Evolutionary conservation across 768 basidiomycete species (phyloP).

Genomic region (Cubamyces lactineus): DNA sequence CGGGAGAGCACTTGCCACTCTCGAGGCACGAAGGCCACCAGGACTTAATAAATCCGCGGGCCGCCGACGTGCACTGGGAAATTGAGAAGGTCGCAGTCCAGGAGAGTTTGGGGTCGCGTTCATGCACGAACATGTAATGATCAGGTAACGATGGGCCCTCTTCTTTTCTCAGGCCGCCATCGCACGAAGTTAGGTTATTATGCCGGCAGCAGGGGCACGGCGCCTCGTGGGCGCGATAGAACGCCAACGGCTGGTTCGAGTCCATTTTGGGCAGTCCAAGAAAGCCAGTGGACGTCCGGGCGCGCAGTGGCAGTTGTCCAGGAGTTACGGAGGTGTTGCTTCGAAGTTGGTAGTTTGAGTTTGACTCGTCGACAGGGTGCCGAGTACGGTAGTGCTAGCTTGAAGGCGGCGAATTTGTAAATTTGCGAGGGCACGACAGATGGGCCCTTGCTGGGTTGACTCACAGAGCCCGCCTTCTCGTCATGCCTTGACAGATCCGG

Average conservation of each 20-base stretch:
- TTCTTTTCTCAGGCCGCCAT: neutral
- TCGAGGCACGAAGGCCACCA: neutral
- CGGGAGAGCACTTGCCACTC: conserved; percentile 3
- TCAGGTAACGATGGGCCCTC: neutral
- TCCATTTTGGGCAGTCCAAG: no score
- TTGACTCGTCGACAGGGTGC: no score
- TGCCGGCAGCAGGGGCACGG: neutral
- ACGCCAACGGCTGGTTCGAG: neutral
- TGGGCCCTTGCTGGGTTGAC: no score
- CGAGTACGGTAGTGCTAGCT: no score
- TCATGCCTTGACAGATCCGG: no score
- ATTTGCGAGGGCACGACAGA: no score
- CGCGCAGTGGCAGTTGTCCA: no score
- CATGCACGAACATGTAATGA: neutral
- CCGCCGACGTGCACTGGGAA: neutral
- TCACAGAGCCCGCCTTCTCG: no score
- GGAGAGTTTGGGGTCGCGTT: conserved; percentile 8
- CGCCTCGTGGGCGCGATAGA: neutral
- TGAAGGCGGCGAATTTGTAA: no score
- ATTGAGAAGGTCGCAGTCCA: neutral
- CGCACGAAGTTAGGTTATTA: neutral
- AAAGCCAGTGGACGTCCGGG: no score
- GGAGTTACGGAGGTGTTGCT: no score
- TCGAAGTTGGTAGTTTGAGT: no score
- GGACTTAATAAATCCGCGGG: conserved; percentile 6